Conservation (phyloP, 768 basidiomycete genomes). For the Termitomyces eurrhizus region DNA sequence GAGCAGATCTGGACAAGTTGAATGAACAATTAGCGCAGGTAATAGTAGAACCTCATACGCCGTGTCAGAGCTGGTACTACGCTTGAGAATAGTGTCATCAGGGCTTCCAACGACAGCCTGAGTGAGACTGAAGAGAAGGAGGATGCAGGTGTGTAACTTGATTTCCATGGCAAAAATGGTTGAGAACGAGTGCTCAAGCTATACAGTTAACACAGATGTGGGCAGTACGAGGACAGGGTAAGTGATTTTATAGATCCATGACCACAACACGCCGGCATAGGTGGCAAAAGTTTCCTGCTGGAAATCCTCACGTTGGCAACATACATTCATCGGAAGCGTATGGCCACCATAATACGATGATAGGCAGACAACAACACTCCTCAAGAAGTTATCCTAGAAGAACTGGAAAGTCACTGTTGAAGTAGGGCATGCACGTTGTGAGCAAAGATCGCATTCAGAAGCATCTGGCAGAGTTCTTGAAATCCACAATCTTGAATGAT, state of each 20-base stretch:
- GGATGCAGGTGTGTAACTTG: conserved; percentile 10
- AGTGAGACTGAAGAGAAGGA: neutral
- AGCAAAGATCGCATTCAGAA: neutral
- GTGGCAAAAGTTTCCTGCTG: neutral
- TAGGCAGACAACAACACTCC: neutral
- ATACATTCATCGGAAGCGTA: neutral
- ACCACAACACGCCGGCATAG: neutral
- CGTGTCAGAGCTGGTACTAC: neutral
- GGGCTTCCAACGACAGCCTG: neutral
- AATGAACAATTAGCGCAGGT: neutral
- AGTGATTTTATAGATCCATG: neutral
- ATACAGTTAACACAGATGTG: neutral
- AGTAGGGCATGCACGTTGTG: neutral
- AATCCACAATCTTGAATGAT: no score
- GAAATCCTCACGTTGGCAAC: neutral
- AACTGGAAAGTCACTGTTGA: neutral
- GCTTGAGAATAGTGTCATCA: neutral
- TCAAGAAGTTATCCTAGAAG: neutral
- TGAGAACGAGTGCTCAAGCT: neutral
- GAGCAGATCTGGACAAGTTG: neutral
- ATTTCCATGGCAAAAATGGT: conserved; percentile 10
- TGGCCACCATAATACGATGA: neutral
- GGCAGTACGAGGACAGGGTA: no score
- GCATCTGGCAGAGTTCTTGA: neutral
- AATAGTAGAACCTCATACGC: neutral